phyloP scores from a whole-genome alignment of 495 filamentous ascomycete species.

The Xylaria grammica region DNA sequence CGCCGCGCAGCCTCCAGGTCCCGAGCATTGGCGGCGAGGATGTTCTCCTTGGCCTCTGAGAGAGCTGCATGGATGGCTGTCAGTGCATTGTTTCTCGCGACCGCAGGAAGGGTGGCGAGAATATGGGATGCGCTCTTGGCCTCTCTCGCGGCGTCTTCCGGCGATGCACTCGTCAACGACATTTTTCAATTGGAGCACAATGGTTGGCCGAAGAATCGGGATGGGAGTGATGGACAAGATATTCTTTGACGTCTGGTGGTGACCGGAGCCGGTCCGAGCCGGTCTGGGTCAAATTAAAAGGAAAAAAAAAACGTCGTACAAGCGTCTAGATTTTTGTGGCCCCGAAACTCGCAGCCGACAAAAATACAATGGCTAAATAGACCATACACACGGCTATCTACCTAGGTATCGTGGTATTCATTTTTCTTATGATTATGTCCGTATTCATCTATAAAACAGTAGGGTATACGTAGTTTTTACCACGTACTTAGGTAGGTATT shows the following conservation, averaged over 20 bases:
- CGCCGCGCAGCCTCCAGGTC: constrained; percentile 76
- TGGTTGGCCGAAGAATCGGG: not conserved
- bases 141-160: constrained; percentile 67
- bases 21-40: constrained; percentile 82
- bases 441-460: too few species aligned
- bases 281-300: constrained; percentile 12
- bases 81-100: constrained; percentile 80
- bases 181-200: constrained; percentile 43
- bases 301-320: too few species aligned
- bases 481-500: too few species aligned
- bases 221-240: not conserved
- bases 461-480: too few species aligned
- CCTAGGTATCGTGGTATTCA: too few species aligned
- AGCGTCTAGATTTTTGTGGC: not conserved
- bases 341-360: constrained; percentile 18
- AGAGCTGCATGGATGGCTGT: constrained; percentile 80
- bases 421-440: too few species aligned
- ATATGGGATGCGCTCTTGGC: constrained; percentile 74
- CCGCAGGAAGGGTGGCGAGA: constrained; percentile 67
- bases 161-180: constrained; percentile 77
- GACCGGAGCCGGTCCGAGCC: constrained; percentile 9
- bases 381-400: too few species aligned
- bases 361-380: too few species aligned
- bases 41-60: constrained; percentile 66
- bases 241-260: constrained; percentile 2